A percentile compares a stretch with the other conserved stretches of the same genome.
Conservation (phyloP, 106 monocot species). For the Dactylorhiza incarnata region DNA sequence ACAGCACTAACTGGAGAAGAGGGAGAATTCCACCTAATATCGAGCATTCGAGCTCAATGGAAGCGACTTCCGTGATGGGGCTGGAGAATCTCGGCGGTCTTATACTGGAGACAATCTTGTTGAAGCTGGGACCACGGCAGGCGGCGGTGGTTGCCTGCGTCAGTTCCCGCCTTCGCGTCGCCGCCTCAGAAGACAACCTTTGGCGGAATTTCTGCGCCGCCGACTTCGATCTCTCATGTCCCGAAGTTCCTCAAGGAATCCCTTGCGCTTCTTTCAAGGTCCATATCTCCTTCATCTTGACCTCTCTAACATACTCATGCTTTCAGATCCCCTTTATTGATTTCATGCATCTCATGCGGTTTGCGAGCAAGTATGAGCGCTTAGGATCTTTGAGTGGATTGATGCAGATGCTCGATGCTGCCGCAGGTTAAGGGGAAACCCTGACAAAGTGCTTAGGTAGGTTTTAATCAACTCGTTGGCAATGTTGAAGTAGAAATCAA, state of each 20-base stretch:
- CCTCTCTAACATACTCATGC: neutral
- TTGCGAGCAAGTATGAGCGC: neutral
- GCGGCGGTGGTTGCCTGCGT: conserved; percentile 28
- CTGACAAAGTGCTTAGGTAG: neutral
- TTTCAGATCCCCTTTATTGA: too few relatives aligned
- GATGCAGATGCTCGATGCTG: neutral
- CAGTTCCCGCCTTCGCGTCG: conserved; percentile 23
- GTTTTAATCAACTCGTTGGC: neutral
- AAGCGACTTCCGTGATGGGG: conserved; percentile 11
- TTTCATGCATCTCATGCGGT: too few relatives aligned
- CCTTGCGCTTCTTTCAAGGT: conserved; percentile 49
- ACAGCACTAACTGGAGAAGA: neutral
- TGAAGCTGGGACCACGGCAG: conserved; percentile 15
- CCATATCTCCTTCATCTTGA: neutral
- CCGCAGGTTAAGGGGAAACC: neutral
- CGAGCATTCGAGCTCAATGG: neutral
- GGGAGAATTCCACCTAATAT: neutral
- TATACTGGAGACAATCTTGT: conserved; percentile 33
- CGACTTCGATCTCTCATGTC: conserved; percentile 33
- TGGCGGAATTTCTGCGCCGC: conserved; percentile 31
- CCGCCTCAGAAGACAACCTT: conserved; percentile 29
- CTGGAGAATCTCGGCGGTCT: conserved; percentile 32
- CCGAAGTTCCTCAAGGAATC: conserved; percentile 28
- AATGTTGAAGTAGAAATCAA: too few relatives aligned
- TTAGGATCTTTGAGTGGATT: neutral